Conservation (phyloP, 805 yeast genomes). For the Kodamaea hsintzibuensis region DNA sequence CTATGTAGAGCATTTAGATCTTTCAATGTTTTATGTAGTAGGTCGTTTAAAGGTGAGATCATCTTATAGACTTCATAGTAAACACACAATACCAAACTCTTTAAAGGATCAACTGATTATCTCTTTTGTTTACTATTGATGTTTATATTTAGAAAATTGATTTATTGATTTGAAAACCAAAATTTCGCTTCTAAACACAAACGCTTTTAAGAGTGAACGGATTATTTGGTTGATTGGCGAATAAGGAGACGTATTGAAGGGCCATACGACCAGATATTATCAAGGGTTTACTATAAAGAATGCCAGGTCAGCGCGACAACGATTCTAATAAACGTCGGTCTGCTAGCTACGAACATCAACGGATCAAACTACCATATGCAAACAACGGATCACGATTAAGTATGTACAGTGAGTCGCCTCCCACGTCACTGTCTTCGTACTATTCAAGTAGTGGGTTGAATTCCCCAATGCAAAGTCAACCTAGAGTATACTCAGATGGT, state of each 20-base stretch:
- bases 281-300: background rate
- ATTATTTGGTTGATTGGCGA: background rate
- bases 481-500: conserved; percentile 22
- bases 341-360: conserved; percentile 23
- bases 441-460: background rate
- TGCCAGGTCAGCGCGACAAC: conserved; percentile 3
- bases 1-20: conserved; percentile 19
- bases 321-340: conserved; percentile 13
- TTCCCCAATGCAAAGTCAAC: background rate
- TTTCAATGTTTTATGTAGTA: conserved; percentile 20
- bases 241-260: background rate
- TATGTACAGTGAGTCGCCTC: conserved; percentile 10
- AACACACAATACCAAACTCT: background rate
- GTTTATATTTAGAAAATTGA: background rate
- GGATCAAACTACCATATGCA: conserved; percentile 16
- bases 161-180: background rate
- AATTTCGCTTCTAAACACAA: background rate
- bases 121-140: background rate
- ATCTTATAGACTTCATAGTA: too few species aligned
- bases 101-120: background rate
- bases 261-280: background rate
- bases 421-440: conserved; percentile 1
- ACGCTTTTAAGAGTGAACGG: background rate
- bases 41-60: conserved; percentile 13
- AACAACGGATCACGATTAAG: conserved; percentile 13